A percentile compares a stretch with the other conserved stretches of the same genome.
Evolutionary conservation across 805 yeast species (phyloP).

Genomic region (Wickerhamomyces chambardii): DNA sequence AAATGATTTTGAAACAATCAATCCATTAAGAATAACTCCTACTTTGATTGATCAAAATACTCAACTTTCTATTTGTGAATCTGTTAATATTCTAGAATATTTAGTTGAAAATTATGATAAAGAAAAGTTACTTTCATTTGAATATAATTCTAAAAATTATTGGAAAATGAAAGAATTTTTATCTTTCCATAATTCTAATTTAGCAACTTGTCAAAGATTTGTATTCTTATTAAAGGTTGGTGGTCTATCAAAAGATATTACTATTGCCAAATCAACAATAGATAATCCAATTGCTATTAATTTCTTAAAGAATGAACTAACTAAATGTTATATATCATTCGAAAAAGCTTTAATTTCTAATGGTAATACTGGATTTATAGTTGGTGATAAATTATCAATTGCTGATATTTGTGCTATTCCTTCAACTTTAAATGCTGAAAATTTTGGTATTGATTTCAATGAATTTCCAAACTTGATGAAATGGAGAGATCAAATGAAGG

Average conservation of each 20-base stretch:
- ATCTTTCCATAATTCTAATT: conserved; percentile 42
- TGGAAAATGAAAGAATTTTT: conserved; percentile 38
- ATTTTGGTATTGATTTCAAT: neutral
- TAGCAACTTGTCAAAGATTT: conserved; percentile 52
- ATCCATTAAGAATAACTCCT: conserved; percentile 52
- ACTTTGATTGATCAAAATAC: conserved; percentile 24
- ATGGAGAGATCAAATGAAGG: neutral
- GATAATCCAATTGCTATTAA: conserved; percentile 39
- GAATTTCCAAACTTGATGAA: neutral
- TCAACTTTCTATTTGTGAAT: conserved; percentile 21
- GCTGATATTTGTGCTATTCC: conserved; percentile 41
- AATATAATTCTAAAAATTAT: conserved; percentile 27
- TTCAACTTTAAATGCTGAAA: conserved; percentile 22
- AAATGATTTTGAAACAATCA: conserved; percentile 38
- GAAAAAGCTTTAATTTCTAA: conserved; percentile 18
- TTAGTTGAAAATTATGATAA: conserved; percentile 47
- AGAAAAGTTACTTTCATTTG: conserved; percentile 26
- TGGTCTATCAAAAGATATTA: too few relatives aligned
- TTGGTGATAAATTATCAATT: conserved; percentile 41
- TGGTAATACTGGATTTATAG: conserved; percentile 35
- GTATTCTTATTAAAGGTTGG: conserved; percentile 24
- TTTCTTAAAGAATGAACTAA: conserved; percentile 42
- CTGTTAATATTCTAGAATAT: conserved; percentile 37
- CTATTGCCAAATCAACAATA: too few relatives aligned
- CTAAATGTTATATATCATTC: conserved; percentile 8